Percentiles rank a stretch among this genome's conserved stretches.
Conservation (phyloP, 1,284 basidiomycete genomes). For the Anthracocystis panici-leucophaei region DNA sequence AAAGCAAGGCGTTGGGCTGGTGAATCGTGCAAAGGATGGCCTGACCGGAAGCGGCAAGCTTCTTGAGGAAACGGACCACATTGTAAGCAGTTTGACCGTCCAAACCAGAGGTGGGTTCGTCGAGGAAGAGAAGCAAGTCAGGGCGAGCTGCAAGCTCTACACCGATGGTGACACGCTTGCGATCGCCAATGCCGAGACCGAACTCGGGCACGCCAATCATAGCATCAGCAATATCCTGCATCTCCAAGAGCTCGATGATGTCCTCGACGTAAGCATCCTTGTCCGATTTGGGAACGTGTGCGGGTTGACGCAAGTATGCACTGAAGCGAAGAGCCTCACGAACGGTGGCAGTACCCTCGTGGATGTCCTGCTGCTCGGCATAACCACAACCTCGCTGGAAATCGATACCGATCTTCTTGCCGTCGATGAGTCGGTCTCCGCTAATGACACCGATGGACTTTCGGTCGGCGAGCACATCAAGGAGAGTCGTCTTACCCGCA, state of each 20-base stretch:
- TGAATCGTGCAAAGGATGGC: conserved; percentile 56
- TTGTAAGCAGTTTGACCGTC: conserved; percentile 49
- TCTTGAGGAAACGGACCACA: conserved; percentile 53
- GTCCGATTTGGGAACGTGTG: conserved; percentile 76
- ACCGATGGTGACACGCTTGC: conserved; percentile 78
- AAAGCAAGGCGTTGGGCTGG: conserved; percentile 51
- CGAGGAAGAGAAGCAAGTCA: conserved; percentile 72
- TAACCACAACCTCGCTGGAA: conserved; percentile 77
- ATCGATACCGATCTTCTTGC: conserved; percentile 77
- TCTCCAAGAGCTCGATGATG: conserved; percentile 82
- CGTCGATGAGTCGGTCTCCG: conserved; percentile 84
- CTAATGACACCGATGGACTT: conserved; percentile 80
- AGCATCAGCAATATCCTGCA: conserved; percentile 79
- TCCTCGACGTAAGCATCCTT: conserved; percentile 85
- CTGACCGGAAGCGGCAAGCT: conserved; percentile 48
- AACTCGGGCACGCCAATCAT: conserved; percentile 74
- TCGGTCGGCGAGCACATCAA: conserved; percentile 86
- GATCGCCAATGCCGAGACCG: conserved; percentile 74
- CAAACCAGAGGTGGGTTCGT: conserved; percentile 54
- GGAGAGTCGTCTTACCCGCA: conserved; percentile 74
- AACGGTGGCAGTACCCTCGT: conserved; percentile 85
- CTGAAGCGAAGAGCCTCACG: conserved; percentile 86
- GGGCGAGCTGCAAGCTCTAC: conserved; percentile 52
- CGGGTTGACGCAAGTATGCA: conserved; percentile 82
- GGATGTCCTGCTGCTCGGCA: conserved; percentile 85